Conservation (phyloP, 148 eudicot genomes). For the Silene conica region DNA sequence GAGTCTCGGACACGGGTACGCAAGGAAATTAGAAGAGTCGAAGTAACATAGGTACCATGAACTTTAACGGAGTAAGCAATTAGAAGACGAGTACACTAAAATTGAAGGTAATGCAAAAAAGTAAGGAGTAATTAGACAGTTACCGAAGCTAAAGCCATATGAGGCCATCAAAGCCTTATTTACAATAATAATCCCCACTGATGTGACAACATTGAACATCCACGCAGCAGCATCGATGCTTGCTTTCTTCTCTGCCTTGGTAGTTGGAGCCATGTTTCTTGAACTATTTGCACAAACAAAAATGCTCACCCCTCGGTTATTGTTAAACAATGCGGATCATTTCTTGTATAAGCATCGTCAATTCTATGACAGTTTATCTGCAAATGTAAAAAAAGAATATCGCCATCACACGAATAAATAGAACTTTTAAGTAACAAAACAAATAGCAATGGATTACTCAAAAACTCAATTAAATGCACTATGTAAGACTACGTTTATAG, state of each 20-base stretch:
- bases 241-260: slow-evolving; percentile 22
- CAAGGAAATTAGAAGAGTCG: too few species aligned
- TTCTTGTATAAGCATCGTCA: background rate
- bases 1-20: too few species aligned
- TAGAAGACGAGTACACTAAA: too few species aligned
- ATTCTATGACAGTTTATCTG: background rate
- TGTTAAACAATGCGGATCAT: background rate
- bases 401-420: background rate
- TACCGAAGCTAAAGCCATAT: slow-evolving; percentile 19
- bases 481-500: too few species aligned
- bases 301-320: background rate
- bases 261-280: background rate
- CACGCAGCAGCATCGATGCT: slow-evolving; percentile 24
- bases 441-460: background rate
- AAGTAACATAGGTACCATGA: too few species aligned
- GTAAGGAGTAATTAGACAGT: background rate
- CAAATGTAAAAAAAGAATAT: background rate
- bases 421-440: background rate
- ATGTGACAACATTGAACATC: slow-evolving; percentile 27
- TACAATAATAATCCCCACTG: slow-evolving; percentile 24
- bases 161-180: slow-evolving; percentile 26
- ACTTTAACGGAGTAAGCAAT: too few species aligned
- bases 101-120: too few species aligned
- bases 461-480: background rate
- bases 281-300: background rate